A percentile compares a stretch with the other conserved stretches of the same genome.
phyloP scores from a whole-genome alignment of 2,329 filamentous ascomycete genomes.

The Teratosphaeria viscida region DNA sequence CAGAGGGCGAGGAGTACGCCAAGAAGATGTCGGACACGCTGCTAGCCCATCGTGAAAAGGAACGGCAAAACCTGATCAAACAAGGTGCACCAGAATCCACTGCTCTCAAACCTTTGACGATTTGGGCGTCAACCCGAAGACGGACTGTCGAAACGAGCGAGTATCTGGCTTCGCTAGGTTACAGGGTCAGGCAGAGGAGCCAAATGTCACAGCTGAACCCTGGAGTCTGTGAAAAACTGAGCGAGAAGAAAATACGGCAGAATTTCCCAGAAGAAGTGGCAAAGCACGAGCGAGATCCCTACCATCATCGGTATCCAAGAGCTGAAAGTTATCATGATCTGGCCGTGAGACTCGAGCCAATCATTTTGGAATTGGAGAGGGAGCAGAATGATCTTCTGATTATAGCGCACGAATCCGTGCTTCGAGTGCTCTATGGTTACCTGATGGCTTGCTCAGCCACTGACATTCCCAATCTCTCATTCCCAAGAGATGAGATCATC shows the following conservation, averaged over 20 bases:
- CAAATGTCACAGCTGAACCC: constrained; percentile 98
- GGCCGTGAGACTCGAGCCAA: constrained; percentile 92
- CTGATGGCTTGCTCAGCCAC: constrained; percentile 96
- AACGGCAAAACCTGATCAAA: constrained; percentile 58
- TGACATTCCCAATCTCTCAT: constrained; percentile 85
- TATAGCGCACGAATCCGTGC: constrained; percentile 95
- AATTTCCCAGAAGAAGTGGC: constrained; percentile 83
- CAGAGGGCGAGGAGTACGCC: constrained; percentile 70
- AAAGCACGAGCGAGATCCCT: constrained; percentile 89
- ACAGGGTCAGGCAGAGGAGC: constrained; percentile 78
- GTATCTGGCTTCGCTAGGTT: constrained; percentile 66
- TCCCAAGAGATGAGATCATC: constrained; percentile 94
- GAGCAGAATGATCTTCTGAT: constrained; percentile 97
- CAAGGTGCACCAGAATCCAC: constrained; percentile 53
- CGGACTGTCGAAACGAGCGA: constrained; percentile 85
- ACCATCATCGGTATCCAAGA: constrained; percentile 90
- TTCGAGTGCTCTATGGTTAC: constrained; percentile 93
- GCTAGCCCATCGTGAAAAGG: constrained; percentile 70
- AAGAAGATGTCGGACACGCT: constrained; percentile 77
- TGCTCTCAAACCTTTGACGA: constrained; percentile 67
- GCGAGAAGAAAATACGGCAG: constrained; percentile 67
- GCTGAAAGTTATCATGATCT: constrained; percentile 98
- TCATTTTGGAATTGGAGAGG: constrained; percentile 92
- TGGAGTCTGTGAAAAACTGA: constrained; percentile 88
- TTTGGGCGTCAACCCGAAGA: constrained; percentile 91